Evolutionary conservation across 2,329 filamentous ascomycete species (phyloP), one percentile per base, ranked within the genome.

Genomic region (Chrysosporium queenslandicum): DNA sequence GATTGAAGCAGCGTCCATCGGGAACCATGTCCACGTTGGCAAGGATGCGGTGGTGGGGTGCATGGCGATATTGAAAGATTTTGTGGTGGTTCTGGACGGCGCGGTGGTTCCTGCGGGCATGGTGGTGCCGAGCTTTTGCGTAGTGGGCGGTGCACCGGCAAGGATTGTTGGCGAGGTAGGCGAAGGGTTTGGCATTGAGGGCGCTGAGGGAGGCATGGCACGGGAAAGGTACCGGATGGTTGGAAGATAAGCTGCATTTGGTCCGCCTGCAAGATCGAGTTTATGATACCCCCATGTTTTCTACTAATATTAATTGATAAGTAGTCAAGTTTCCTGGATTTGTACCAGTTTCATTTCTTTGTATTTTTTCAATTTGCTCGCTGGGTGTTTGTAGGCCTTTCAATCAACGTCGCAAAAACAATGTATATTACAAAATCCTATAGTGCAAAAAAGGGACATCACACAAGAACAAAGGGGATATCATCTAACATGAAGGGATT

Each of bases 61-160:
- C 59, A 90, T 96, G 68, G 86, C 84, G 46, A 91, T 96, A 55
- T 80, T 97, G 64, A 96, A 95, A 68, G 92, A 97, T 67, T 94
- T 88, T 64, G 88, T 94, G 45, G 85, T 85, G 66, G 81, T 98
- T 37, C 71, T 97, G 59, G 88, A 95, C 55, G 85, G 85, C 27
- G 81, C 87, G 0, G 83, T 96, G 3, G 79, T 98, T 4, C 86
- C 92, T 1, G 76, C 85, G 0, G 85, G 88, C 55, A 94, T 94
- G 83, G 87, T 97, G 21, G 85, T 97, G 52, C 89, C 91, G 1
- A 90, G 88, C 64, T 94, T 92, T 66, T 90, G 84, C 52, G 80
- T 97, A 52, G 89, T 98, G n/a, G 91, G 84, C 0, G 89, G 89
- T 0, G 75, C 80, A 63, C 89, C 89, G 0, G 89, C 83, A 0